phyloP scores from a whole-genome alignment of 345 rosid species.

The Xanthoceras sorbifolium region DNA sequence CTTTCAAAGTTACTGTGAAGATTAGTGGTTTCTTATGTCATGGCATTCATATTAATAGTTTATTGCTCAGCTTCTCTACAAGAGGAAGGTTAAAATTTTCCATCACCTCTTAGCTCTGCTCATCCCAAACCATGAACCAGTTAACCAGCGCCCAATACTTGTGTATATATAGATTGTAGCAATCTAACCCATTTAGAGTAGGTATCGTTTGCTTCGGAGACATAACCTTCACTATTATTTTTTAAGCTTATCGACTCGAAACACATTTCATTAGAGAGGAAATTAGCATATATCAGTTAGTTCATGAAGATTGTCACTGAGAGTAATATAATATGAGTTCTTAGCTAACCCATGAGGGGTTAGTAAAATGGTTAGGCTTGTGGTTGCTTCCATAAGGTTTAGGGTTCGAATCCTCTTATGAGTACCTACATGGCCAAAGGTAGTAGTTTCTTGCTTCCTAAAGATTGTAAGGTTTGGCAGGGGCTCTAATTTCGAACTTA shows the following conservation, averaged over 20 bases:
- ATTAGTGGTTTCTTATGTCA: conserved; percentile 1
- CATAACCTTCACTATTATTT: background rate
- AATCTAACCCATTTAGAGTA: no score
- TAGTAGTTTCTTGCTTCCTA: no score
- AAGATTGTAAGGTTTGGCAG: no score
- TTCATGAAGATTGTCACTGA: background rate
- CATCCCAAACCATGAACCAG: background rate
- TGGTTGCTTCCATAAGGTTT: no score
- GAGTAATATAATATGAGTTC: background rate
- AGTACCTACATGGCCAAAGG: no score
- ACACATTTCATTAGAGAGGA: background rate
- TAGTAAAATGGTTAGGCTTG: no score
- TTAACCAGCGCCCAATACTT: no score
- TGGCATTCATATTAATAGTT: background rate
- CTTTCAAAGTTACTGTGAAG: background rate
- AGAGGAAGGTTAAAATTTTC: background rate
- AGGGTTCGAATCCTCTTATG: no score
- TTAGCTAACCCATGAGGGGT: no score
- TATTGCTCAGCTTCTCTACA: background rate
- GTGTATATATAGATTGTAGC: background rate
- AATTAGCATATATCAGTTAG: background rate
- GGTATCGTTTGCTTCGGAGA: background rate
- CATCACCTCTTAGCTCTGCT: background rate
- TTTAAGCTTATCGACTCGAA: background rate
- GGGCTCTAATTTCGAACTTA: no score